Percentiles rank a stretch among this genome's conserved stretches.
These are phyloP conservation scores for Arthromyces matolae DNA, from an alignment of 768 basidiomycete genomes.

Conservation along the genomic window DNA sequence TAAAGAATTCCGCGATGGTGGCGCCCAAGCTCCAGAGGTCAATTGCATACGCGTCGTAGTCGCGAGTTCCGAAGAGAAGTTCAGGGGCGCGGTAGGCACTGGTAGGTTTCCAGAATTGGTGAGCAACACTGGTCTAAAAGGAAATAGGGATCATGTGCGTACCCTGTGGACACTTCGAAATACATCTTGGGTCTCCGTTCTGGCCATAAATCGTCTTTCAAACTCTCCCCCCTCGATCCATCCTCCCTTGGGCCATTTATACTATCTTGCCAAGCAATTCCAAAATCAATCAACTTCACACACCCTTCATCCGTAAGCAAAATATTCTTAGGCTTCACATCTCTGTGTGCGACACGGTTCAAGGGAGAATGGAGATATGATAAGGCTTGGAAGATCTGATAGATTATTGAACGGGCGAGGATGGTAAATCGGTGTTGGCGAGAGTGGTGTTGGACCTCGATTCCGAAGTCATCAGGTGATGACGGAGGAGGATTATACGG, in stretches of 20 bases:
- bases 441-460: not conserved
- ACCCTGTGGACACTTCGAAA: too few relatives aligned
- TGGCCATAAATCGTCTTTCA: too few relatives aligned
- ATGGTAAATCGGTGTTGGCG: slow-evolving; percentile 35
- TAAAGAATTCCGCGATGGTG: too few relatives aligned
- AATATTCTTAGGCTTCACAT: slow-evolving; percentile 83
- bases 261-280: slow-evolving; percentile 49
- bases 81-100: too few relatives aligned
- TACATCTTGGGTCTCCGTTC: too few relatives aligned
- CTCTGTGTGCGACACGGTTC: slow-evolving; percentile 70
- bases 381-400: slow-evolving; percentile 64
- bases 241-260: too few relatives aligned
- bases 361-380: slow-evolving; percentile 60
- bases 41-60: too few relatives aligned
- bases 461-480: slow-evolving; percentile 9
- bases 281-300: slow-evolving; percentile 83
- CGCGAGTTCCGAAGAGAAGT: too few relatives aligned
- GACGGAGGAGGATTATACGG: slow-evolving; percentile 32
- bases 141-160: too few relatives aligned
- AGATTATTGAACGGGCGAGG: slow-evolving; percentile 58
- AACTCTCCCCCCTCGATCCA: slow-evolving; percentile 25
- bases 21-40: too few relatives aligned
- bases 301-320: slow-evolving; percentile 59
- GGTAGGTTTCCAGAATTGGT: too few relatives aligned
- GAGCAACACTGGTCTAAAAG: too few relatives aligned